phyloP scores from a whole-genome alignment of 495 filamentous ascomycete genomes.

The Umbilicaria muhlenbergii region DNA sequence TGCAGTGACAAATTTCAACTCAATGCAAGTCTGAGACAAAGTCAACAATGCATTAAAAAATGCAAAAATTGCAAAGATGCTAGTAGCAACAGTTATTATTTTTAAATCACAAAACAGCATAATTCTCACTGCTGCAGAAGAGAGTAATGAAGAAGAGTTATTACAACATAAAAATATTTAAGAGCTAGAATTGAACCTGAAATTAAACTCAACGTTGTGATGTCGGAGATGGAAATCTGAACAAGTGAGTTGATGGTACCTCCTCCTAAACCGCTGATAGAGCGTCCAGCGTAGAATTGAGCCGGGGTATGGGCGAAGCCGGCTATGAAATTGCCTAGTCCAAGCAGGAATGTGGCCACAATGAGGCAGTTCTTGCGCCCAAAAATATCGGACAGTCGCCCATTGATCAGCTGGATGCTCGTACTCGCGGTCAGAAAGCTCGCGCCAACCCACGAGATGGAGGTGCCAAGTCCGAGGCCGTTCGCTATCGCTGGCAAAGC shows the following conservation, averaged over 20 bases:
- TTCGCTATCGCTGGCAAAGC: slow-evolving; percentile 19
- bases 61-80: no score
- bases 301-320: slow-evolving; percentile 11
- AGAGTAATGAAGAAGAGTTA: no score
- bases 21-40: no score
- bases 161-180: no score
- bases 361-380: slow-evolving; percentile 19
- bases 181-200: no score
- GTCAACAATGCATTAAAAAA: no score
- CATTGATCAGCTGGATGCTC: slow-evolving; percentile 19
- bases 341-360: slow-evolving; percentile 11
- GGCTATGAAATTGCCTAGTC: slow-evolving; percentile 13
- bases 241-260: slow-evolving; percentile 13
- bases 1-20: no score
- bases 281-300: slow-evolving; percentile 11
- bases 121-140: no score
- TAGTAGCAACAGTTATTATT: no score
- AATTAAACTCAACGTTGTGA: slow-evolving; percentile 37
- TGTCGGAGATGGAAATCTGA: slow-evolving; percentile 36
- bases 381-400: slow-evolving; percentile 22
- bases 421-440: slow-evolving; percentile 19
- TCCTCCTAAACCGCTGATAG: slow-evolving; percentile 10
- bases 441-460: slow-evolving; percentile 21
- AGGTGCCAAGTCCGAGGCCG: slow-evolving; percentile 11
- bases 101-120: no score